A percentile compares a stretch with the other conserved stretches of the same genome.
Evolutionary conservation across 2,329 filamentous ascomycete species (phyloP).

Genomic region (Metarhizium album): DNA sequence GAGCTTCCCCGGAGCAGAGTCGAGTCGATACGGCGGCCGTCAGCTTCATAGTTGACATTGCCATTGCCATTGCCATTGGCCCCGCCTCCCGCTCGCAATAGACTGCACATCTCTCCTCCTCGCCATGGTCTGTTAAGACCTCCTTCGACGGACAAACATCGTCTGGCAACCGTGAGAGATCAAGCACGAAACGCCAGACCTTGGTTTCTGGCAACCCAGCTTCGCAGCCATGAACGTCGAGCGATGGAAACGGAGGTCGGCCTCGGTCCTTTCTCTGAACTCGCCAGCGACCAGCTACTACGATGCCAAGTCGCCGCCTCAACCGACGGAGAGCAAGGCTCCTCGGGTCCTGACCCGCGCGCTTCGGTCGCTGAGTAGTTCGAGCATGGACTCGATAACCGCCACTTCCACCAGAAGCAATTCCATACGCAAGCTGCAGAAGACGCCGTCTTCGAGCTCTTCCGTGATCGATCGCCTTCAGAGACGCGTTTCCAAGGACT

Average conservation of each 20-base stretch:
- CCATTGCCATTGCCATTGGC: not conserved
- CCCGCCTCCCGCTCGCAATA: not conserved
- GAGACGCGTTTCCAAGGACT: conserved; percentile 28
- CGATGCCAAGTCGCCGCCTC: conserved; percentile 11
- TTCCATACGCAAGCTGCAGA: conserved; percentile 25
- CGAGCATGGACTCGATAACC: conserved; percentile 29
- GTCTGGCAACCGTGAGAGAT: not conserved
- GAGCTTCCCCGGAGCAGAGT: not conserved
- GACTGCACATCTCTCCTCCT: not conserved
- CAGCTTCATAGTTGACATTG: not conserved
- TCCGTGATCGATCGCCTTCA: conserved; percentile 32
- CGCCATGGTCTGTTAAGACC: conserved; percentile 6
- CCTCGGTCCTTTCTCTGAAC: conserved; percentile 17
- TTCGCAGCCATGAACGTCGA: conserved; percentile 19
- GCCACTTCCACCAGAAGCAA: conserved; percentile 19
- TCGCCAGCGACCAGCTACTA: conserved; percentile 12
- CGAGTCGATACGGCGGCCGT: not conserved
- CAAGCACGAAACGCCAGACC: not conserved
- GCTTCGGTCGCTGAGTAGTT: conserved; percentile 28
- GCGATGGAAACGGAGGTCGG: conserved; percentile 24
- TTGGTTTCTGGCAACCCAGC: not conserved
- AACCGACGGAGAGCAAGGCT: conserved; percentile 22
- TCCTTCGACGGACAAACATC: not conserved
- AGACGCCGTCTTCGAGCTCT: conserved; percentile 27
- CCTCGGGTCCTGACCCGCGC: conserved; percentile 26